Conservation (phyloP, 2,329 filamentous ascomycete genomes). For the Thelonectria rubi region DNA sequence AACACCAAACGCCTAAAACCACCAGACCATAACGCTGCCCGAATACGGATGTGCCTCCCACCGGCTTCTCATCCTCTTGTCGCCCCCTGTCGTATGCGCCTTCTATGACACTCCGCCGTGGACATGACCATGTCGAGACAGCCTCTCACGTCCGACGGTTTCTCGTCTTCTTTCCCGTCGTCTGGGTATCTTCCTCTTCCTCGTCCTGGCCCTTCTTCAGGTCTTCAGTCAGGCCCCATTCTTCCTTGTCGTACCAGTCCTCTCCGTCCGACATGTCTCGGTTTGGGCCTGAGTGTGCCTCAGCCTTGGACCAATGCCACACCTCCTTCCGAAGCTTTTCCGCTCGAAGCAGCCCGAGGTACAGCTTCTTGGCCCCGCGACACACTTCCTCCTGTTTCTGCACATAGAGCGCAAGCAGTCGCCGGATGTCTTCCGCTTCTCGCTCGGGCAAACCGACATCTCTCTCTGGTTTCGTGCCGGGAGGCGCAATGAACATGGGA, state of each 20-base stretch:
- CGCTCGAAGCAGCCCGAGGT: conserved; percentile 75
- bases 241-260: conserved; percentile 87
- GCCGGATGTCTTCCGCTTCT: conserved; percentile 82
- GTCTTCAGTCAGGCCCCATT: conserved; percentile 78
- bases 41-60: not conserved
- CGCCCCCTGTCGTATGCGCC: not conserved
- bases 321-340: conserved; percentile 77
- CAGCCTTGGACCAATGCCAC: conserved; percentile 79
- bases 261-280: conserved; percentile 86
- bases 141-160: conserved; percentile 54
- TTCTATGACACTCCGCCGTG: not conserved
- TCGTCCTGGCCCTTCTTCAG: conserved; percentile 84
- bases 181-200: conserved; percentile 77
- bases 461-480: conserved; percentile 69
- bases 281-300: conserved; percentile 73
- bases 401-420: conserved; percentile 77
- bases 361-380: conserved; percentile 72
- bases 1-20: conserved; percentile 23
- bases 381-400: conserved; percentile 89
- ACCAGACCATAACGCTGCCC: conserved; percentile 4
- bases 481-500: conserved; percentile 76
- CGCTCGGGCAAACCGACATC: conserved; percentile 75
- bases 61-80: not conserved
- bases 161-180: conserved; percentile 68
- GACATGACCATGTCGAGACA: not conserved